Percentiles rank a stretch among this genome's conserved stretches.
These are phyloP conservation scores for Phaeoacremonium minimum DNA, from an alignment of 2,329 filamentous ascomycete genomes.

Conservation along the genomic window DNA sequence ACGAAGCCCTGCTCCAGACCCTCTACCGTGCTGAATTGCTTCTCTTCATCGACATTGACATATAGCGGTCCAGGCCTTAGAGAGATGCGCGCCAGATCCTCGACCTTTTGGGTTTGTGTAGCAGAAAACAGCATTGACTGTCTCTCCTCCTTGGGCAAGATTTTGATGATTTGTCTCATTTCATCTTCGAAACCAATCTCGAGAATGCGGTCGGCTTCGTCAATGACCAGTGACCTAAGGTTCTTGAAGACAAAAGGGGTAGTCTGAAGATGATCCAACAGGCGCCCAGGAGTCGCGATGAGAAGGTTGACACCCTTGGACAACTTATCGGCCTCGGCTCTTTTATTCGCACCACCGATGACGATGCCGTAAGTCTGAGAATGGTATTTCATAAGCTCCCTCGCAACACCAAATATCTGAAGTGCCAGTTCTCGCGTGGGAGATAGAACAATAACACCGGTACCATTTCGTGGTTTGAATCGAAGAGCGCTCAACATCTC, in stretches of 20 bases:
- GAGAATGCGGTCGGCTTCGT: constrained; percentile 93
- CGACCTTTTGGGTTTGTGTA: constrained; percentile 97
- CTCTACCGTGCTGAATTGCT: constrained; percentile 87
- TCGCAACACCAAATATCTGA: constrained; percentile 92
- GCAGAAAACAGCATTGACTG: constrained; percentile 99
- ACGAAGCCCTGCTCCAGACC: constrained; percentile 96
- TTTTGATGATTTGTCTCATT: constrained; percentile 94
- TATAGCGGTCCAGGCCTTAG: constrained; percentile 87
- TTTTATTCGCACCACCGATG: constrained; percentile 88
- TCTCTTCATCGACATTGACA: constrained; percentile 91
- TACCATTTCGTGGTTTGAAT: constrained; percentile 93
- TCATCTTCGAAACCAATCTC: constrained; percentile 99
- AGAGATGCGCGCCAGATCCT: constrained; percentile 92
- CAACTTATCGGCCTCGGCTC: constrained; percentile 91
- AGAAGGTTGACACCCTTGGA: constrained; percentile 90
- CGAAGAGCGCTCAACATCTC: constrained; percentile 87
- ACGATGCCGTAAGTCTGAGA: constrained; percentile 94
- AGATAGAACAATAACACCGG: constrained; percentile 87
- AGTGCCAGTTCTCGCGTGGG: constrained; percentile 91
- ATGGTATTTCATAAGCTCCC: constrained; percentile 89
- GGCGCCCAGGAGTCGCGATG: constrained; percentile 86
- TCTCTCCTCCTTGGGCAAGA: constrained; percentile 78
- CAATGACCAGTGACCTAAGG: constrained; percentile 85
- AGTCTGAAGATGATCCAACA: constrained; percentile 92
- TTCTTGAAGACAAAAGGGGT: constrained; percentile 93